Conservation (phyloP, 2,329 filamentous ascomycete genomes). For the Aspergillus terreus region DNA sequence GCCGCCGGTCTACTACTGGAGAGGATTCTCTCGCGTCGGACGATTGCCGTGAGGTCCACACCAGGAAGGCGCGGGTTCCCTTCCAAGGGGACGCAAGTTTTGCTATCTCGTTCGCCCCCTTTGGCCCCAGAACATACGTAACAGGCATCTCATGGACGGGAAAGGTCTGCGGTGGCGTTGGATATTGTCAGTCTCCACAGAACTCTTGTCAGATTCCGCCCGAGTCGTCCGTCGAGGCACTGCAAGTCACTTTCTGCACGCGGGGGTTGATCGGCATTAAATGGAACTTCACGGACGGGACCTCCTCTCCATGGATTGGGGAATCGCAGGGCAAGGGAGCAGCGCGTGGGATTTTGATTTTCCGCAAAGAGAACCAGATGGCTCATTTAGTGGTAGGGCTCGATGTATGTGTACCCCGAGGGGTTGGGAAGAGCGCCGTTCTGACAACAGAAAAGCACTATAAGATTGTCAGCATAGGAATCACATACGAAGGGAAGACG, state of each 20-base stretch:
- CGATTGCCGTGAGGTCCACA: too few species aligned
- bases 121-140: too few species aligned
- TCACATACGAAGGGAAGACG: neutral
- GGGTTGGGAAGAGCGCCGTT: neutral
- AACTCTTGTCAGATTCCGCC: neutral
- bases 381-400: neutral
- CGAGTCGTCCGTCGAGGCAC: neutral
- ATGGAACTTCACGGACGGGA: neutral
- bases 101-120: too few species aligned
- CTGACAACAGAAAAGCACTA: neutral
- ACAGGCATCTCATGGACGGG: too few species aligned
- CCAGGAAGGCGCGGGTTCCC: too few species aligned
- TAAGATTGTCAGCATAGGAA: neutral
- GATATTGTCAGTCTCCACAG: neutral
- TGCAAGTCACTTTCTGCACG: neutral
- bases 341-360: neutral
- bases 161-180: neutral
- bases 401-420: neutral
- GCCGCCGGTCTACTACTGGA: too few species aligned
- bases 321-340: neutral
- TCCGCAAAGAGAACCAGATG: neutral
- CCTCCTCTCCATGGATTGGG: neutral
- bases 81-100: too few species aligned
- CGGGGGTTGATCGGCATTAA: neutral
- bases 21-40: too few species aligned